These are phyloP conservation scores for Sideroxylon spinosum DNA, from an alignment of 179 eudicot genomes.

Conservation along the genomic window DNA sequence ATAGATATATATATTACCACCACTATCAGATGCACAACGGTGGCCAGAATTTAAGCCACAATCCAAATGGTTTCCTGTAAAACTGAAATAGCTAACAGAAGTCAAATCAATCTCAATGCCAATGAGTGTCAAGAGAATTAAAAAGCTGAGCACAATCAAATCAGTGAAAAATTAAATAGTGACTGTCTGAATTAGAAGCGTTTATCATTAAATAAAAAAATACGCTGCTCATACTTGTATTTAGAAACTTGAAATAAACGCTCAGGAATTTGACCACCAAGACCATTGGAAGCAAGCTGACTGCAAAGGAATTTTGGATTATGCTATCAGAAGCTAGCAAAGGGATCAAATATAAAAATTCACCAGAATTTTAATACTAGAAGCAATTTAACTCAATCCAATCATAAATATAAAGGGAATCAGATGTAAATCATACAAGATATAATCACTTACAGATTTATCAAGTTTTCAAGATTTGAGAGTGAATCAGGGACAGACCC, in stretches of 20 bases:
- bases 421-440: not conserved
- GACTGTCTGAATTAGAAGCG: not conserved
- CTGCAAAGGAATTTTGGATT: conserved; percentile 43
- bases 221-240: conserved; percentile 57
- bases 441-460: conserved; percentile 60
- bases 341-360: not conserved
- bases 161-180: not conserved
- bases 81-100: conserved; percentile 44
- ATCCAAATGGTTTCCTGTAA: conserved; percentile 63
- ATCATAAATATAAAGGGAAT: not conserved
- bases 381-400: not conserved
- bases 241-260: conserved; percentile 52
- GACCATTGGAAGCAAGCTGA: conserved; percentile 70
- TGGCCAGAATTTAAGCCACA: conserved; percentile 51
- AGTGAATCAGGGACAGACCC: conserved; percentile 82
- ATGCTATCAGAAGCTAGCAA: conserved; percentile 12
- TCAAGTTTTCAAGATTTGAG: conserved; percentile 53
- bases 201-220: not conserved
- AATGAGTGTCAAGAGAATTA: not conserved
- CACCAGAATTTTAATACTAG: not conserved
- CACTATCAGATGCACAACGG: conserved; percentile 52
- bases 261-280: conserved; percentile 64
- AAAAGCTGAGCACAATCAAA: not conserved
- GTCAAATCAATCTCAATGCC: conserved; percentile 14
- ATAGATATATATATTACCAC: conserved; percentile 19